Percentiles rank a stretch among this genome's conserved stretches.
Evolutionary conservation across 2,329 filamentous ascomycete genomes (phyloP).

Genomic region (Colletotrichum gigasporum): DNA sequence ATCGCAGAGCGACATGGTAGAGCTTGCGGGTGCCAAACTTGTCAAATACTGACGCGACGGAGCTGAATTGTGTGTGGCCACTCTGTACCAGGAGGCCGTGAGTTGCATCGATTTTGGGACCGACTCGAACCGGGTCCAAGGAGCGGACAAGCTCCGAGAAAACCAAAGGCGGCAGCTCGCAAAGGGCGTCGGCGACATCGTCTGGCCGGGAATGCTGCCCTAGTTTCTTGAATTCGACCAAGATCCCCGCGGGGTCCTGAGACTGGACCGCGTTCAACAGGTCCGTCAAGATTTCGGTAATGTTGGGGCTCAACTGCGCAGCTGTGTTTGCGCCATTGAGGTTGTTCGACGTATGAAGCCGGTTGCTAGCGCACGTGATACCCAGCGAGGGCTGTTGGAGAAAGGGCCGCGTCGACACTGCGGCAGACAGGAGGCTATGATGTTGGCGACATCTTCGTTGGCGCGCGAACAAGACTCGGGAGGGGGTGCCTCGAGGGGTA

Average conservation of each 20-base stretch:
- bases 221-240: slow-evolving; percentile 40
- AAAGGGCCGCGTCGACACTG: neutral
- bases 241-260: slow-evolving; percentile 36
- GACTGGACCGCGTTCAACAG: slow-evolving; percentile 45
- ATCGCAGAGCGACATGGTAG: slow-evolving; percentile 47
- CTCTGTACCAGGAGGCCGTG: slow-evolving; percentile 48
- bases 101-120: slow-evolving; percentile 58
- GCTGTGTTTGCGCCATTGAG: neutral
- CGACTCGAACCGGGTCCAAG: slow-evolving; percentile 66
- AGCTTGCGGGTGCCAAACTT: slow-evolving; percentile 54
- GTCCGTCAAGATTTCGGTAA: neutral
- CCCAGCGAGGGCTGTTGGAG: neutral
- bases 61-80: slow-evolving; percentile 51
- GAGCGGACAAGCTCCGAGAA: slow-evolving; percentile 72
- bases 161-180: slow-evolving; percentile 57
- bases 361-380: neutral
- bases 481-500: slow-evolving; percentile 37
- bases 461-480: slow-evolving; percentile 37
- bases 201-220: slow-evolving; percentile 19
- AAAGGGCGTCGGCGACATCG: slow-evolving; percentile 9
- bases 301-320: neutral
- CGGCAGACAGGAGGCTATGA: neutral
- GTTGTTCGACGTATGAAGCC: neutral
- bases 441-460: slow-evolving; percentile 34
- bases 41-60: slow-evolving; percentile 49